Evolutionary conservation across 495 filamentous ascomycete genomes (phyloP), one percentile per base, ranked within the genome.

Genomic region (Penicillium alfredii): DNA sequence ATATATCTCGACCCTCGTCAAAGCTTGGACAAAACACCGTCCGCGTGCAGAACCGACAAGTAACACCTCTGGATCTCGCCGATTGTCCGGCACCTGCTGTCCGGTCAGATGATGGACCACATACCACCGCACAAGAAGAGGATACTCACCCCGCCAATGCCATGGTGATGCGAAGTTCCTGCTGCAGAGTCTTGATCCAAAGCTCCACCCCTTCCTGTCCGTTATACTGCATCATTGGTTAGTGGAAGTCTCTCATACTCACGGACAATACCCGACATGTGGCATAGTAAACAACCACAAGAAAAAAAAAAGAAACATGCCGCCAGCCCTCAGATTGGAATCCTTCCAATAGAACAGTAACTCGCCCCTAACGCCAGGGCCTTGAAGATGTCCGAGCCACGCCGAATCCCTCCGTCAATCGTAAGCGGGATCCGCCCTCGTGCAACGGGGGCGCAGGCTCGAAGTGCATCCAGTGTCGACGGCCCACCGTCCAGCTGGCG

Each of bases 341-440:
- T 24, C 9, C 88, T 59, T 4, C 88, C 88, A 36, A 89, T 81
- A 13, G 87, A 85, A 4, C 89, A 86, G 23, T 78, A 82, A 44
- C 71, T 82, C 0, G 90, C 90, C 9, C 90, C 90, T 3, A 97
- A 66, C 42, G 90, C 94, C 13, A 96, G 62, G 26, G 90, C 89
- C 58, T 95, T 95, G 66, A 95, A 80, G 45, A 96, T 90, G 63
- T 96, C 90, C 0, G 89, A 88, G 8, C 82, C 89, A 21, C 88
- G 73, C 6, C 90, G 74, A 18, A 95, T 73, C 20, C 90, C 90
- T 22, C 89, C 89, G 58, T 97, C 90, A 32, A 95, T 60, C 48
- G 74, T 90, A 19, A 97, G 67, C 49, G 89, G 84, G 39, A 96
- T 84, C 42, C 76, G 74, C 33, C 82, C 69, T 47, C 88, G 71